phyloP scores from a whole-genome alignment of 352 stramenopile species.

The Plasmopara halstedii region DNA sequence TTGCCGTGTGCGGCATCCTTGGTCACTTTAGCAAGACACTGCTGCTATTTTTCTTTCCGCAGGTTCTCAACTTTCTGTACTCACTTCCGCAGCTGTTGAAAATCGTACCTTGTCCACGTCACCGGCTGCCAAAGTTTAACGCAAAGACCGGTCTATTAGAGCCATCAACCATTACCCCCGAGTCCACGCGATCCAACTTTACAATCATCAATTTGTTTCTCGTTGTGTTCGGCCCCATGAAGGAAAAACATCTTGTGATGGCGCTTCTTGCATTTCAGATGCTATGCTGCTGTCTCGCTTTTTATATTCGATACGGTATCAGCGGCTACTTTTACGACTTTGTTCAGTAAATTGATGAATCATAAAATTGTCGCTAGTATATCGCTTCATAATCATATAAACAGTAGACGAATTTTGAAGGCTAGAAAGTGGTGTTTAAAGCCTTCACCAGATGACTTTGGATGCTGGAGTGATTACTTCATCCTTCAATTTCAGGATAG shows the following conservation, averaged over 20 bases:
- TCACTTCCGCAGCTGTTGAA: slow-evolving; percentile 97
- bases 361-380: background rate
- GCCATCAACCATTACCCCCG: slow-evolving; percentile 87
- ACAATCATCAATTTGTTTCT: slow-evolving; percentile 87
- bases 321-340: slow-evolving; percentile 87
- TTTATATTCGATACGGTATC: slow-evolving; percentile 80
- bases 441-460: slow-evolving; percentile 24
- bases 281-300: slow-evolving; percentile 59
- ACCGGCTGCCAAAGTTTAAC: slow-evolving; percentile 95
- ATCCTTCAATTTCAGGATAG: slow-evolving; percentile 39
- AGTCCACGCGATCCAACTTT: slow-evolving; percentile 76
- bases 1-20: slow-evolving; percentile 93
- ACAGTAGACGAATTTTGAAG: background rate
- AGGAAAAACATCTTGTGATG: slow-evolving; percentile 62
- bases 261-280: slow-evolving; percentile 70
- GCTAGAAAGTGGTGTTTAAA: background rate
- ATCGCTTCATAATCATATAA: background rate
- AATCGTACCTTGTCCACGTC: slow-evolving; percentile 95
- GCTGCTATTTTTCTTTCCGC: slow-evolving; percentile 97
- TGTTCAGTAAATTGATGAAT: slow-evolving; percentile 50
- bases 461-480: slow-evolving; percentile 33
- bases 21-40: slow-evolving; percentile 99
- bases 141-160: slow-evolving; percentile 87
- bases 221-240: slow-evolving; percentile 77
- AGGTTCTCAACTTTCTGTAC: slow-evolving; percentile 99